Evolutionary conservation across 1,284 basidiomycete genomes (phyloP).

Genomic region (Ustilago esculenta): DNA sequence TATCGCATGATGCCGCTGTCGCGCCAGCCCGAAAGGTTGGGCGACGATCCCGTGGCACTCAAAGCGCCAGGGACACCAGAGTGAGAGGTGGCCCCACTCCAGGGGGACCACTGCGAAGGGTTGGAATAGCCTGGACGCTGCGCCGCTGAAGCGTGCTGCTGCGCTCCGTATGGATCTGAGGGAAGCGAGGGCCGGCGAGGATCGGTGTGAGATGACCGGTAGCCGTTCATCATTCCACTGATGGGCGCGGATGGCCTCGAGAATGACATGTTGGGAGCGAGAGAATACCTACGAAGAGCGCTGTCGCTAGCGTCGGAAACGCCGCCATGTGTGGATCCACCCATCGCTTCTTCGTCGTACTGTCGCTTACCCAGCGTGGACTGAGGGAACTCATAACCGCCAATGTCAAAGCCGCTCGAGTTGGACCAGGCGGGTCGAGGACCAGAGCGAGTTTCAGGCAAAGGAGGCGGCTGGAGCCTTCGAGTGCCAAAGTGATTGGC

Average conservation of each 20-base stretch:
- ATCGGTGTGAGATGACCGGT: constrained; percentile 29
- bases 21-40: constrained; percentile 30
- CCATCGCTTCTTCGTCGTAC: constrained; percentile 37
- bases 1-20: constrained; percentile 27
- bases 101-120: constrained; percentile 28
- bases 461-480: constrained; percentile 36
- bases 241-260: constrained; percentile 41
- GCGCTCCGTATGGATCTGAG: constrained; percentile 21
- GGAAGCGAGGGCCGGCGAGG: constrained; percentile 43
- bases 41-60: constrained; percentile 19
- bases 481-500: constrained; percentile 27
- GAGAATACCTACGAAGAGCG: constrained; percentile 35
- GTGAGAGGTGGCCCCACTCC: constrained; percentile 19
- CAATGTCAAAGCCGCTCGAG: constrained; percentile 33
- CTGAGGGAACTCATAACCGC: constrained; percentile 44
- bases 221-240: constrained; percentile 42
- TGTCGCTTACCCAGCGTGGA: constrained; percentile 40
- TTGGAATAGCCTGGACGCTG: constrained; percentile 17
- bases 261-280: constrained; percentile 38
- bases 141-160: constrained; percentile 16
- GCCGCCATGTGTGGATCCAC: neutral
- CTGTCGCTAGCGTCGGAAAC: constrained; percentile 18
- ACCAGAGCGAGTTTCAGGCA: constrained; percentile 37
- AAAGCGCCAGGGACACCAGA: constrained; percentile 19
- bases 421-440: constrained; percentile 29